These are phyloP conservation scores for Parascedosporium putredinis DNA, from an alignment of 2,329 filamentous ascomycete genomes.

Conservation along the genomic window DNA sequence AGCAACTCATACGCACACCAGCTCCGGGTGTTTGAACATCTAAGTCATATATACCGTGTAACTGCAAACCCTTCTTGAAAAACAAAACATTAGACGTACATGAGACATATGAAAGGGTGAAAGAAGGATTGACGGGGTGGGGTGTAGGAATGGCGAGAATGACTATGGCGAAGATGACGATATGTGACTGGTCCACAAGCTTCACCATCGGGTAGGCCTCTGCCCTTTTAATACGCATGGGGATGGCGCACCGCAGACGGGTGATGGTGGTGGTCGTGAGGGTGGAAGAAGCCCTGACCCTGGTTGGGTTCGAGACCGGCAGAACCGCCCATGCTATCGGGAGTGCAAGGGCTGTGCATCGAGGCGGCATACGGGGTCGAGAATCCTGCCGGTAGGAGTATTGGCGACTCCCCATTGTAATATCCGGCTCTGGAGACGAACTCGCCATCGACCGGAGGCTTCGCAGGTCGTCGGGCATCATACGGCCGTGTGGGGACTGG, in stretches of 20 bases:
- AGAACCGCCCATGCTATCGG: background rate
- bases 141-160: too few relatives aligned
- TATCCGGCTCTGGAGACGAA: constrained; percentile 20
- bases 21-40: background rate
- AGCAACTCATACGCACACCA: background rate
- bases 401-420: constrained; percentile 26
- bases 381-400: constrained; percentile 16
- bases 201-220: background rate
- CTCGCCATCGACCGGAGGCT: constrained; percentile 23
- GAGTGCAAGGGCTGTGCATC: background rate
- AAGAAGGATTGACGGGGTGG: too few relatives aligned
- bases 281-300: background rate
- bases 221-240: background rate
- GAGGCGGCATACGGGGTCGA: constrained; percentile 9
- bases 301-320: background rate
- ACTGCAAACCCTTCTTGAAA: background rate
- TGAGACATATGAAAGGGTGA: background rate
- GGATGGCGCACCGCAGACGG: background rate
- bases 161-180: too few relatives aligned
- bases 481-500: constrained; percentile 18
- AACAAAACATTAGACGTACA: background rate
- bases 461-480: constrained; percentile 26
- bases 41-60: background rate
- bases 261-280: background rate
- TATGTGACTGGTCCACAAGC: too few relatives aligned